phyloP scores from a whole-genome alignment of 495 filamentous ascomycete genomes.

The Neurospora sp. region DNA sequence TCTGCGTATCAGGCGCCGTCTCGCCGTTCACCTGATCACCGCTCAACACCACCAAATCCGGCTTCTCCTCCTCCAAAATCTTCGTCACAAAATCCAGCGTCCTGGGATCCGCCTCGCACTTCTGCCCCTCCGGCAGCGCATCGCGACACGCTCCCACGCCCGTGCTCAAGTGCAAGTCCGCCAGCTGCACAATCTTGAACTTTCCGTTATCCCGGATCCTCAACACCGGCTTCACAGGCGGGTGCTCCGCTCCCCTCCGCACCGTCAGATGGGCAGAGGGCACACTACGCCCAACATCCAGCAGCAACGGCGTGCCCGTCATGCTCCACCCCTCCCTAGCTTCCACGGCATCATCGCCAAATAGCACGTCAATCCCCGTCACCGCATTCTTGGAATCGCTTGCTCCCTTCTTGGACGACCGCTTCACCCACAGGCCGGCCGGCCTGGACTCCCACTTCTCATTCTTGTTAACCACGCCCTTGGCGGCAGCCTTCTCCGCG shows the following conservation, averaged over 20 bases:
- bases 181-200: conserved; percentile 93
- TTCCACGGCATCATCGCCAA: conserved; percentile 88
- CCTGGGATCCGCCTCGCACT: conserved; percentile 82
- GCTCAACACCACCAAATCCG: conserved; percentile 79
- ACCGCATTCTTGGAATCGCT: conserved; percentile 69
- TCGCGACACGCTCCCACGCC: conserved; percentile 80
- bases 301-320: conserved; percentile 53
- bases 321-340: conserved; percentile 75
- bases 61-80: conserved; percentile 81
- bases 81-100: conserved; percentile 81
- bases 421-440: conserved; percentile 79
- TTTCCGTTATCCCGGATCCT: conserved; percentile 77
- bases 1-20: conserved; percentile 82
- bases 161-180: conserved; percentile 86
- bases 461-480: conserved; percentile 33
- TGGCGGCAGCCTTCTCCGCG: conserved; percentile 39
- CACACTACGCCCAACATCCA: conserved; percentile 50
- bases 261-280: conserved; percentile 64
- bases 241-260: conserved; percentile 55
- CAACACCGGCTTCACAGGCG: conserved; percentile 51
- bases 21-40: conserved; percentile 96
- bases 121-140: conserved; percentile 62
- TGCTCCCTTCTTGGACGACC: conserved; percentile 62
- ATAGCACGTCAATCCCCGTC: conserved; percentile 82
- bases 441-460: conserved; percentile 73